These are phyloP conservation scores for Saccharum officinarum DNA, from an alignment of 176 grass and related monocot genomes.

Conservation along the genomic window DNA sequence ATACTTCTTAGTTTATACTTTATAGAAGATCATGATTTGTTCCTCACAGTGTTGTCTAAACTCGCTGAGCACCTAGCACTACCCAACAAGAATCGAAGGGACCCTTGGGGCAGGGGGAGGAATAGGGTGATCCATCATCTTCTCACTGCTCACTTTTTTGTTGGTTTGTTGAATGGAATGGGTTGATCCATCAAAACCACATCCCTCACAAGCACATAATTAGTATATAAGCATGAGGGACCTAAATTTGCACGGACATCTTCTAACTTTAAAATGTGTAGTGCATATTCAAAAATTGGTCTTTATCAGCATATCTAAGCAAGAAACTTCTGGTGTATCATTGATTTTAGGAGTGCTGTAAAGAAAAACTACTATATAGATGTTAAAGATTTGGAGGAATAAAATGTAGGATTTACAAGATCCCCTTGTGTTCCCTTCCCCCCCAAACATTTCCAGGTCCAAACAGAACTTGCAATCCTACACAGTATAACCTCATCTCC, in stretches of 20 bases:
- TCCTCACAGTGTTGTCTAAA: neutral
- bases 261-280: constrained; percentile 7
- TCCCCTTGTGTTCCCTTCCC: neutral
- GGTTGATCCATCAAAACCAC: neutral
- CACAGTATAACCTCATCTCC: neutral
- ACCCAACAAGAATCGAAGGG: neutral
- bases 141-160: no score
- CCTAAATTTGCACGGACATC: constrained; percentile 3
- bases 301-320: constrained; percentile 14
- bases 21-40: neutral
- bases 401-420: neutral
- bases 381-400: neutral
- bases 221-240: neutral
- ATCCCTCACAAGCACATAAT: neutral
- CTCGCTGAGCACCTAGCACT: neutral
- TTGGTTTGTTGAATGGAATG: no score
- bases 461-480: constrained; percentile 8
- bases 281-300: constrained; percentile 13
- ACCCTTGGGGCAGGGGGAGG: neutral
- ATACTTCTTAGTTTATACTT: neutral
- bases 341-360: neutral
- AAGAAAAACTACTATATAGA: constrained; percentile 6
- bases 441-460: neutral
- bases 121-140: no score
- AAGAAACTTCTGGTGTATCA: neutral